These are phyloP conservation scores for Stenogyne calaminthoides DNA, from an alignment of 305 asterid species.

Conservation along the genomic window DNA sequence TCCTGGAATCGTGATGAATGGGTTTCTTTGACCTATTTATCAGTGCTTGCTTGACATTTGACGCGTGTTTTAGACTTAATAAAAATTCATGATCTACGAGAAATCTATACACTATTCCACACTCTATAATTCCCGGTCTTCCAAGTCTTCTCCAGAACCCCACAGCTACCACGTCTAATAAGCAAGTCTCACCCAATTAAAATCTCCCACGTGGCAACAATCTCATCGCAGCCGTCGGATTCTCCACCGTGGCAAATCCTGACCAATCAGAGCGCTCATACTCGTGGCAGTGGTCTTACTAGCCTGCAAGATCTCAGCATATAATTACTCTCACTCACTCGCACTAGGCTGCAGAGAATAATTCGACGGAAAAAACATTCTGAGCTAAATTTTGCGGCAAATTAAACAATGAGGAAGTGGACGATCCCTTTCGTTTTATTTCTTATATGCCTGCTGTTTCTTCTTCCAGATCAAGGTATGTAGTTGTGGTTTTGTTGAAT, in stretches of 20 bases:
- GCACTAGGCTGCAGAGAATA: not conserved
- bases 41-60: not conserved
- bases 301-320: conserved; percentile 20
- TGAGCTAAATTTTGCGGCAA: conserved; percentile 18
- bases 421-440: conserved; percentile 62
- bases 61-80: conserved; percentile 6
- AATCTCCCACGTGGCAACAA: conserved; percentile 41
- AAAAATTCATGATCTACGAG: not conserved
- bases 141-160: conserved; percentile 41
- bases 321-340: conserved; percentile 26
- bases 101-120: not conserved
- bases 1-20: no score
- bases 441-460: conserved; percentile 60
- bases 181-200: conserved; percentile 39
- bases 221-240: conserved; percentile 38
- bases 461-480: conserved; percentile 79
- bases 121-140: conserved; percentile 14
- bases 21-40: no score
- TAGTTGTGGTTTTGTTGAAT: not conserved
- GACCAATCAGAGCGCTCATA: conserved; percentile 43
- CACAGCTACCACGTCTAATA: conserved; percentile 53
- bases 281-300: conserved; percentile 38
- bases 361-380: conserved; percentile 5
- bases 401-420: conserved; percentile 74
- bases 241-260: conserved; percentile 48